Base-by-base conservation (phyloP, 192 early-diverging fungal genomes). In the Coemansia sp. region DNA sequence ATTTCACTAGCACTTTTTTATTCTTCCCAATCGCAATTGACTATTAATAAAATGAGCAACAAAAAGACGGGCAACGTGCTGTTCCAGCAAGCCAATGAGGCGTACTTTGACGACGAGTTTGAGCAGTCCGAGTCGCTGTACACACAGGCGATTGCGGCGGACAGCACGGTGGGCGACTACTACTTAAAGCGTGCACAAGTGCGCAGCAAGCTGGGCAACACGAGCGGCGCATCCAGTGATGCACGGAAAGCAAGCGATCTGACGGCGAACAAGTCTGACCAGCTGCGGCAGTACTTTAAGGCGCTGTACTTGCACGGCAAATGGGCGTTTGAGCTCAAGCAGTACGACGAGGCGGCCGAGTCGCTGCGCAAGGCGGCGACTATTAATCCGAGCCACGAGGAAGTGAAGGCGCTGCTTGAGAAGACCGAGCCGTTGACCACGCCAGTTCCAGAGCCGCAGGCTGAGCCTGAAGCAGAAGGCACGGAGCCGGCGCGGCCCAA, bases 61-160 rank as follows among this genome's bases (percentile, higher is more conserved):
- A 69, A 77, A 51, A 61, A 65, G 54, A 45, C 68, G 0, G 80
- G 63, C 63, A 73, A 71, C 20, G 45, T 32, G 8, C 64, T 73
- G 57, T 77, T 62, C 38, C 65, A 73, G 53, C 60, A 86, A 65
- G 94, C 88, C 13, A 90, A 87, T 70, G 85, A 88, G 62, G 88
- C 88, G 39, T 92, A 88, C 66, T 86, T 90, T 67, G 88, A 90
- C 56, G 90, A 90, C 57, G 89, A 91, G 60, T 94, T 85, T 62
- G 84, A 88, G 45, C 81, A 84, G 45, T 89, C 93, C 32, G 78
- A 92, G 59, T 65, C 66, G 7, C 82, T 92, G 32, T 93, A 86
- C 72, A 85, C 83, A 5, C 73, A 88, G 64, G 87, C 89, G 19
- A 86, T 93, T 63, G 70, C 82, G 4, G 59, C 84, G 2, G 84